Base-by-base conservation (phyloP, 768 basidiomycete species). In the Suillus decipiens region DNA sequence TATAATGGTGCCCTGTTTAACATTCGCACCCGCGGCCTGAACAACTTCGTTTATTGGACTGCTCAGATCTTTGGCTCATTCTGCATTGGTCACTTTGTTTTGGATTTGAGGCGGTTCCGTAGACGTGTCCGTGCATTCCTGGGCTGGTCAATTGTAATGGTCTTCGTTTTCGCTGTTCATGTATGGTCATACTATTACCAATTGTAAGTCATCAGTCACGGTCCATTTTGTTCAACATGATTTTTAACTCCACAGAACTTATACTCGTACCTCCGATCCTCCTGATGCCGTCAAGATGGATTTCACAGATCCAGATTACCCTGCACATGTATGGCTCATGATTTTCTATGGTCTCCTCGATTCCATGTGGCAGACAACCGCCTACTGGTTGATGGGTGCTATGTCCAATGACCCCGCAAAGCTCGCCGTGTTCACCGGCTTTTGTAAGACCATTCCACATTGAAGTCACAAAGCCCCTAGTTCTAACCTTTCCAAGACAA, bases 331-430 rank as follows among this genome's bases (percentile, higher is more conserved):
- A 7, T 82, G 82, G 75, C 74, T 93, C 6, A 92, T 87, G 74
- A 84, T 90, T 66, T 84, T 87, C 75, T 90, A 86, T 65, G 89
- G 91, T 33, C 70, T 93, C 12, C 80, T 92, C 63, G 93, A 94
- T 66, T 81, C 92, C 1, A 88, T 91, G 85, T 94, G 92, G 90
- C 93, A 94, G 72, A 92, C 89, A 1, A 86, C 86, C 0, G 86
- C 87, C 6, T 92, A 92, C 72, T 92, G 90, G 89, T 78, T 90
- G 68, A 88, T 92, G 84, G 92, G 92, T 45, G 88, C 89, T 14
- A 90, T 95, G 88, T 90, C 89, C 24, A 93, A 93, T 67, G 87
- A 93, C 72, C 86, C 89, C 9, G 84, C 82, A 1, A 92, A 91
- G 71, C 84, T 94, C 24, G 92, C 92, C 0, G 83, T 92, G 71